phyloP scores from a whole-genome alignment of 2,329 filamentous ascomycete genomes.

The Claviceps capensis region DNA sequence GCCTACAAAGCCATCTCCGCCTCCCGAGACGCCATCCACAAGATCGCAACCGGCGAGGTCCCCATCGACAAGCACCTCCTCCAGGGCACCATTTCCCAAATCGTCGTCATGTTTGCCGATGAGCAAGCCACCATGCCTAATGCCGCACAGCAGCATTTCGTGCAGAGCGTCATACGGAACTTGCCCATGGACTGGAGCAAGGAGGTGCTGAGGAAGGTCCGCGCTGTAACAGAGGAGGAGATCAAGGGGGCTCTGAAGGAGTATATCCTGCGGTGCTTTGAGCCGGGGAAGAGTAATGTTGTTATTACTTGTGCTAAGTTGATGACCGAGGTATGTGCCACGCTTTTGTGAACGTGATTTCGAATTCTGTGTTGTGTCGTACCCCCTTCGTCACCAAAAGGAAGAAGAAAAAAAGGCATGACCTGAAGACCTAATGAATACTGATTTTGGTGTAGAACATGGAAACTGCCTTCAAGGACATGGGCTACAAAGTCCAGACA shows the following conservation, averaged over 20 bases:
- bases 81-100: conserved; percentile 79
- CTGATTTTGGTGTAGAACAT: conserved; percentile 47
- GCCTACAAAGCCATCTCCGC: conserved; percentile 74
- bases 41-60: conserved; percentile 57
- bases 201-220: conserved; percentile 61
- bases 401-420: neutral
- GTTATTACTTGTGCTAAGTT: conserved; percentile 78
- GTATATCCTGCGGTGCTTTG: conserved; percentile 67
- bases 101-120: conserved; percentile 76
- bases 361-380: no score
- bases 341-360: no score
- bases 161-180: conserved; percentile 64
- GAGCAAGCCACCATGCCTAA: conserved; percentile 75
- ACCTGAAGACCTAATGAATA: neutral
- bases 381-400: neutral
- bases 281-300: conserved; percentile 66
- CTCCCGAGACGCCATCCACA: conserved; percentile 59
- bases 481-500: conserved; percentile 67
- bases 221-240: conserved; percentile 61
- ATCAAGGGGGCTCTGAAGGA: conserved; percentile 62
- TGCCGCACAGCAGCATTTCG: conserved; percentile 73
- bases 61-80: conserved; percentile 69
- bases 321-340: conserved; percentile 61
- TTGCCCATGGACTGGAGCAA: conserved; percentile 67
- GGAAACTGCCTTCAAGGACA: conserved; percentile 56